Evolutionary conservation across 1,139 yeast genomes (phyloP), one percentile per base, ranked within the genome.

Genomic region (Candida freyschussii): DNA sequence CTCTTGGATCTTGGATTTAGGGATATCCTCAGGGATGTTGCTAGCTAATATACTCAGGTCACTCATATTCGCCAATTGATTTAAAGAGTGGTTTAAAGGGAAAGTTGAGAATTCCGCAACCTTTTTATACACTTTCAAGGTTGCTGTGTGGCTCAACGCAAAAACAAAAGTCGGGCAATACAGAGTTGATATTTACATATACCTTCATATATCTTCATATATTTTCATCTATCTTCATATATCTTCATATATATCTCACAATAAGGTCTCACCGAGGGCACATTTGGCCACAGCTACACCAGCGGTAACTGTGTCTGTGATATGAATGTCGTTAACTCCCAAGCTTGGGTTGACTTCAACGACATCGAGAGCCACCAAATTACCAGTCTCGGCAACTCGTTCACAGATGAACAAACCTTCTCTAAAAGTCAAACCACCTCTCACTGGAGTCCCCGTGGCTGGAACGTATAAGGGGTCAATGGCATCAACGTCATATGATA

Each of bases 401-500:
- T 91, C 98, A 41, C 91, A 93, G 35, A 91, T 63, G 57, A 82
- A 91, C 55, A 93, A 72, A 29, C 96, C 97, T 63, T 91, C 98
- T 64, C 98, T 75, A 60, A 91, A 72, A 7, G 96, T 80, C 44
- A 91, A 69, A 4, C 98, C 98, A 43, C 97, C 97, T 57, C 95
- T 80, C 13, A 91, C 98, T 36, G 97, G 89, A 2, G 98, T 91
- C 36, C 98, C 98, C 2, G 98, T 91, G 24, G 97, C 95, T 19
- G 96, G 96, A 12, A 93, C 96, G 55, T 69, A 86, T 43, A 78
- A 70, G 31, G 98, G 98, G 60, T 91, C 98, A 44, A 91, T 79
- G 27, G 97, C 96, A 60, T 91, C 98, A 31, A 91, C 96, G 56
- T 91, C 98, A 57, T 89, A 91, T 23, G 95, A 81, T 49, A 93